These are phyloP conservation scores for Magnaporthiopsis incrustans DNA, from an alignment of 2,329 filamentous ascomycete species.

Conservation along the genomic window DNA sequence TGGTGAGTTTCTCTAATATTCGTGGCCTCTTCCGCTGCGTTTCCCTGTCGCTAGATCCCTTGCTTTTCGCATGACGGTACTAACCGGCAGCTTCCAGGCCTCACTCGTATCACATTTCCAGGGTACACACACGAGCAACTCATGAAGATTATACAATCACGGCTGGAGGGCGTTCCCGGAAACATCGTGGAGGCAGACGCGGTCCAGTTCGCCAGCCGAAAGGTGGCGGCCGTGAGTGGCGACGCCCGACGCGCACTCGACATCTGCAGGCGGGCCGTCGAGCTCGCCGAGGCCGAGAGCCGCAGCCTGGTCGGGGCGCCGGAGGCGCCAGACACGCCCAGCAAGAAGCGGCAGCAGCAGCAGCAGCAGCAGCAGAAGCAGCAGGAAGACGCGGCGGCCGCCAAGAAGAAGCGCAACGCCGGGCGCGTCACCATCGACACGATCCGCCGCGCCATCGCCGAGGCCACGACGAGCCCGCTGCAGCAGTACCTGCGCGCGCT, in stretches of 20 bases:
- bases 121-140: slow-evolving; percentile 96
- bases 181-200: slow-evolving; percentile 89
- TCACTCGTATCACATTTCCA: slow-evolving; percentile 93
- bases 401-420: slow-evolving; percentile 29
- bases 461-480: slow-evolving; percentile 86
- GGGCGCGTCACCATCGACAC: slow-evolving; percentile 81
- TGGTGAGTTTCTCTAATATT: slow-evolving; percentile 30
- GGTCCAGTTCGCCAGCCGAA: slow-evolving; percentile 90
- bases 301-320: slow-evolving; percentile 14
- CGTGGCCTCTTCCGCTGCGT: neutral
- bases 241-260: slow-evolving; percentile 89
- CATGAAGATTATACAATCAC: slow-evolving; percentile 95
- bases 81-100: slow-evolving; percentile 29
- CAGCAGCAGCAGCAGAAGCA: slow-evolving; percentile 12
- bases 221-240: slow-evolving; percentile 92
- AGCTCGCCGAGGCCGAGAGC: slow-evolving; percentile 75
- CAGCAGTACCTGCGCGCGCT: slow-evolving; percentile 82
- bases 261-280: slow-evolving; percentile 90
- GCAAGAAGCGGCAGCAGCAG: slow-evolving; percentile 18
- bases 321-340: slow-evolving; percentile 26
- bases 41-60: neutral
- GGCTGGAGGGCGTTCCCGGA: slow-evolving; percentile 78
- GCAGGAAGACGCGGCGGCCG: slow-evolving; percentile 16
- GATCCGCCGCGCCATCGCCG: slow-evolving; percentile 88
- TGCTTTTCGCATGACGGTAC: neutral